Base-by-base conservation (phyloP, 2,329 filamentous ascomycete species). In the Colletotrichum camelliae region DNA sequence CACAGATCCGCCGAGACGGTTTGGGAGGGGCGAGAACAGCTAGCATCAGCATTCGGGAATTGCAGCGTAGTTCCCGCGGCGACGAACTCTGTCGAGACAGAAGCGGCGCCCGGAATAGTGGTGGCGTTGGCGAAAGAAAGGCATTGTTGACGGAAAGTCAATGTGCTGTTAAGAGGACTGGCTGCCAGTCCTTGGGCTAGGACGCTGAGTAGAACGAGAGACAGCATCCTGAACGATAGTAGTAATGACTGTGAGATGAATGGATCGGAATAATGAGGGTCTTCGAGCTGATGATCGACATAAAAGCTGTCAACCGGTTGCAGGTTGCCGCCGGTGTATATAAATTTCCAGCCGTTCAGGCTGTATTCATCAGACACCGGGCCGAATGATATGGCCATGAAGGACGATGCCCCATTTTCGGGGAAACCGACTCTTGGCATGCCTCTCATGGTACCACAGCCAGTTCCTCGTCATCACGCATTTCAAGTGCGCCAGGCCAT, bases 11-110 rank as follows among this genome's bases (percentile, higher is more conserved):
- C 76, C 4, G 70, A 27, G 5, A 81, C 78, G 6, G 70, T 55
- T 48, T 81, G 79, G n/a, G 73, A 77, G n/a, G 78, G 65, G 24
- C 60, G 70, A 7, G 10, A 27, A 60, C 88, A 89, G 52, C 84
- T 83, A 15, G 80, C 77, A 64, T 86, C 82, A 72, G 84, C 82
- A 31, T 84, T 82, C 0, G 85, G 79, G 9, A 86, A 75, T 16
- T 80, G 39, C 83, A 72, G 72, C 31, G 84, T 86, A 2, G 84
- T 85, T 8, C 84, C 84, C 1, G 37, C 70, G 1, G 52, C 12
- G 7, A 72, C 12, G 2, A 82, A 84, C 33, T 76, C 58, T 8
- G 71, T 58, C 7, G 39, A 21, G 4, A 29, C 33, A 5, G 52
- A 29, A 18, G 57, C 48, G 2, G 82, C 82, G 33, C 84, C 82